Conservation (phyloP, 257 asterid species). For the Ehretia macrophylla region DNA sequence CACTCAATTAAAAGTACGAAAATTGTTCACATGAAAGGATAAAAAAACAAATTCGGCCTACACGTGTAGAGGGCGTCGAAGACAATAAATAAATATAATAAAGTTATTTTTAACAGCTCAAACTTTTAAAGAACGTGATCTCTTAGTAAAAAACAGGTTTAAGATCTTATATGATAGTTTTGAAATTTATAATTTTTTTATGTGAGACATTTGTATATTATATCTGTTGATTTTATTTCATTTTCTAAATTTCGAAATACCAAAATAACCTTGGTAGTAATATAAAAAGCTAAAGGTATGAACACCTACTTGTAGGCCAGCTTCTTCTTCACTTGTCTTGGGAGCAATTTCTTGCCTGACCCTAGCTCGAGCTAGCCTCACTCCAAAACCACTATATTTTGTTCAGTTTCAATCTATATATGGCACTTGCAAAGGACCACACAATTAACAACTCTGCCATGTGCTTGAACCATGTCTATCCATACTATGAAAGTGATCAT, state of each 20-base stretch:
- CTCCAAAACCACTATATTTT: background rate
- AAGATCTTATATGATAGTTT: no score
- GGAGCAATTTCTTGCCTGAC: background rate
- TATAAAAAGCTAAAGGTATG: slow-evolving; percentile 19
- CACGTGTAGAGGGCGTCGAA: no score
- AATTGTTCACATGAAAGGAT: no score
- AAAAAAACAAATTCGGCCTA: no score
- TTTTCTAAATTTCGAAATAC: background rate
- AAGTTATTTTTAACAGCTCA: no score
- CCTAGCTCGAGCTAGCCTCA: background rate
- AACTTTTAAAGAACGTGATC: no score
- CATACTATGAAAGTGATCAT: slow-evolving; percentile 44
- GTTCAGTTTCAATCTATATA: slow-evolving; percentile 14
- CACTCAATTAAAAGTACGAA: no score
- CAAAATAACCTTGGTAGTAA: slow-evolving; percentile 15
- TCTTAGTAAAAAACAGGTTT: no score
- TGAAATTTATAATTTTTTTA: no score
- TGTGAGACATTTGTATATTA: no score
- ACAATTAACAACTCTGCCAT: slow-evolving; percentile 35
- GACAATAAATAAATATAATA: no score
- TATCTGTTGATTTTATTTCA: background rate
- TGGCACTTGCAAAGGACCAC: slow-evolving; percentile 52
- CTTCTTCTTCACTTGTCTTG: no score
- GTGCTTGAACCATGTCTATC: slow-evolving; percentile 53
- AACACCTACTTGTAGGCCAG: slow-evolving; percentile 7